Base-by-base conservation (phyloP, 2,329 filamentous ascomycete species). In the Tympanopsis confertula region DNA sequence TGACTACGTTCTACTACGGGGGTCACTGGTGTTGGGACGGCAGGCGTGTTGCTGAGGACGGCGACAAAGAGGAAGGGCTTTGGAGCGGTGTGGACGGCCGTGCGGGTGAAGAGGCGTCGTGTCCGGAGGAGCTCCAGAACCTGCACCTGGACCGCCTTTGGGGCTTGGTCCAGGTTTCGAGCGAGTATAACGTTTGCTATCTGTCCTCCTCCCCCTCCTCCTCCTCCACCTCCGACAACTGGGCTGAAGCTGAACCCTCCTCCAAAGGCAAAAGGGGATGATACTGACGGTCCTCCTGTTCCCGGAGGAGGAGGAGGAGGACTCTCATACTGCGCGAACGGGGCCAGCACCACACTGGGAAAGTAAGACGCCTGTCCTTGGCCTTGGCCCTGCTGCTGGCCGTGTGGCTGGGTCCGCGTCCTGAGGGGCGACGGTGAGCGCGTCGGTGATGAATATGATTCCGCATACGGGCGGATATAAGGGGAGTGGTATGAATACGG, bases 161-260 rank as follows among this genome's bases (percentile, higher is more conserved):
- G 71, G 1, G 86, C 82, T 37, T 65, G 63, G 53, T 94, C 78
- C 38, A 96, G 74, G 52, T 93, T 77, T 47, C 78, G 82, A 2
- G 84, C 85, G 38, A 98, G 71, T 17, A 96, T 68, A 10, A 95
- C 68, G 58, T 94, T 87, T 44, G 86, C 82, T 45, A 94, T 83
- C 38, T 67, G 54, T 7, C 30, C 22, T 7, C 7, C 22, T n/a
- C 7, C 7, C n/a, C 22, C 22, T 7, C 7, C 22, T 7, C 22
- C 22, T 7, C 7, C 22, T 7, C 22, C 22, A n/a, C 7, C 22
- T 7, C 22, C 22, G n/a, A n/a, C n/a, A n/a, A n/a, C n/a, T n/a
- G n/a, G n/a, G n/a, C n/a, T n/a, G n/a, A n/a, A n/a, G n/a, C n/a
- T n/a, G n/a, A n/a, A n/a, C n/a, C n/a, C n/a, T 10, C 22, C 22